A percentile compares a stretch with the other conserved stretches of the same genome.
Evolutionary conservation across 1,139 yeast genomes (phyloP).

Genomic region (Lodderomyces orthopsilosis): DNA sequence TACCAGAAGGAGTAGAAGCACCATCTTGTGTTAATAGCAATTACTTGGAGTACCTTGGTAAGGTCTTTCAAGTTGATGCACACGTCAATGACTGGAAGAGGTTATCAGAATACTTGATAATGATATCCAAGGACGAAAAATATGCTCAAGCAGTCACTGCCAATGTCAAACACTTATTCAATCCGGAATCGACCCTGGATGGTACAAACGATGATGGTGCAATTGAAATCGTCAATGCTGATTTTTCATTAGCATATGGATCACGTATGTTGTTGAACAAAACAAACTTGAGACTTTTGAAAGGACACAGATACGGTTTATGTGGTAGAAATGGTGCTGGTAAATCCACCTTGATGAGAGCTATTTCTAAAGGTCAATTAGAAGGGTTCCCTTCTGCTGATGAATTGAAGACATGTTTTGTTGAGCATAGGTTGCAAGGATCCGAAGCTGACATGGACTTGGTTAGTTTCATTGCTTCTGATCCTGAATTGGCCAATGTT

Average conservation of each 20-base stretch:
- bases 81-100: slow-evolving; percentile 91
- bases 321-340: slow-evolving; percentile 99
- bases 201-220: slow-evolving; percentile 65
- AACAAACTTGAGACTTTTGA: slow-evolving; percentile 78
- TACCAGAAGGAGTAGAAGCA: slow-evolving; percentile 23
- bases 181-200: slow-evolving; percentile 58
- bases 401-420: slow-evolving; percentile 89
- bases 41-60: slow-evolving; percentile 45
- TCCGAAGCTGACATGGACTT: slow-evolving; percentile 89
- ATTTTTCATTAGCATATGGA: slow-evolving; percentile 95
- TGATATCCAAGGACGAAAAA: slow-evolving; percentile 16
- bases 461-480: slow-evolving; percentile 85
- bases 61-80: slow-evolving; percentile 66
- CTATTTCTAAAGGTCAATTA: slow-evolving; percentile 93
- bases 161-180: slow-evolving; percentile 62
- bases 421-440: slow-evolving; percentile 95
- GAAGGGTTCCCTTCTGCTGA: slow-evolving; percentile 96
- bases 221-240: slow-evolving; percentile 86
- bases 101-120: slow-evolving; percentile 51
- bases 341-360: slow-evolving; percentile 95
- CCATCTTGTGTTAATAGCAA: slow-evolving; percentile 23
- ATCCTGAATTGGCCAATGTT: slow-evolving; percentile 69
- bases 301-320: slow-evolving; percentile 96
- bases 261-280: slow-evolving; percentile 95
- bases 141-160: slow-evolving; percentile 48